These are phyloP conservation scores for Cladosporium sp. DNA, from an alignment of 2,329 filamentous ascomycete genomes.

Conservation along the genomic window DNA sequence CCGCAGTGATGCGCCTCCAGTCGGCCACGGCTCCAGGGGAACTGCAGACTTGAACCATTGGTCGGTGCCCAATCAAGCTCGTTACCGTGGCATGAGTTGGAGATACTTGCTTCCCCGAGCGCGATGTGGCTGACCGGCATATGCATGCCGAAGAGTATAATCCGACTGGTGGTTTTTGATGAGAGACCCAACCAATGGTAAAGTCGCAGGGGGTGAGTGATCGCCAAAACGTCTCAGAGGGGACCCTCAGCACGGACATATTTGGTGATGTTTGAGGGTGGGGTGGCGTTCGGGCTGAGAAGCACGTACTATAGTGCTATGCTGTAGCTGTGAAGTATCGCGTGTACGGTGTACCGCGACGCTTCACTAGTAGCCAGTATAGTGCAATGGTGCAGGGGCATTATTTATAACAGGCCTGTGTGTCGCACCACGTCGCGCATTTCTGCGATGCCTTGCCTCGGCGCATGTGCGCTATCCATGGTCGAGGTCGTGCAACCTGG, in stretches of 20 bases:
- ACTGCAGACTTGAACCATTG: background rate
- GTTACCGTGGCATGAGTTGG: background rate
- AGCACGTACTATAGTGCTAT: background rate
- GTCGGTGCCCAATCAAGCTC: background rate
- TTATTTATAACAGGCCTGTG: too few species aligned
- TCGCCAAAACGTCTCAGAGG: background rate
- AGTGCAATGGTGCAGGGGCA: too few species aligned
- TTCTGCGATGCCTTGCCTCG: too few species aligned
- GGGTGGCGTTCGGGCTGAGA: slow-evolving; percentile 1
- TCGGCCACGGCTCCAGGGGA: background rate
- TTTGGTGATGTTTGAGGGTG: background rate
- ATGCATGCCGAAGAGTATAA: background rate
- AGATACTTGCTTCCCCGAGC: background rate
- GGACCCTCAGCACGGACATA: background rate
- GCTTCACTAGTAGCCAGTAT: too few species aligned
- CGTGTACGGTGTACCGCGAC: too few species aligned
- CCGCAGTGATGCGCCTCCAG: background rate
- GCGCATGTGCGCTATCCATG: too few species aligned
- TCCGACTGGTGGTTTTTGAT: background rate
- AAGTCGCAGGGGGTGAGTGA: background rate
- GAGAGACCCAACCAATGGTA: background rate
- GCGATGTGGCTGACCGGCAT: background rate
- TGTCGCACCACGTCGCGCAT: too few species aligned
- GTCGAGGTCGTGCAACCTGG: too few species aligned
- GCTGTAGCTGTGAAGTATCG: too few species aligned